Base-by-base conservation (phyloP, 202 grass and related monocot species). In the Zizania palustris region DNA sequence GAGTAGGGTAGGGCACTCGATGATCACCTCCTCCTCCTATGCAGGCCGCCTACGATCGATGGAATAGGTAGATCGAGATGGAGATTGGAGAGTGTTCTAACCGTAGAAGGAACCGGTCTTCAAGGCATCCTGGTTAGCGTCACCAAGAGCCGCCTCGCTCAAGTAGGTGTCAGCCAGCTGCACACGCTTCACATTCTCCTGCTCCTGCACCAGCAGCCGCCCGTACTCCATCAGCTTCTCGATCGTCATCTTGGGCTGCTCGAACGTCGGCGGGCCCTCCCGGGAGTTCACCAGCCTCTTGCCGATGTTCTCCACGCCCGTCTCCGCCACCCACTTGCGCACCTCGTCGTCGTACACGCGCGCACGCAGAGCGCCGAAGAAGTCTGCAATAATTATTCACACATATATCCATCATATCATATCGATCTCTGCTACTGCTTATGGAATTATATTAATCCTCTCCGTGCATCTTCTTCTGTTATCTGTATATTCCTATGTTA, bases 181-280 rank as follows among this genome's bases (percentile, higher is more conserved):
- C 78, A 97, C 93, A 1, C 93, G 72, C 85, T 97, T 97, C 14
- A 97, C 93, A 45, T 97, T 97, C 69, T 97, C 93, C 88, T 97
- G 90, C 73, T 93, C 88, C 43, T 42, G 21, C 58, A 97, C 93
- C 53, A 97, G 74, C 93, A 91, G 83, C 19, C 78, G 37, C 0
- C 93, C 93, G 34, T 97, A 97, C 81, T 89, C 90, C 57, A 97
- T 22, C 16, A 97, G 87, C 77, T 85, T 93, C 0, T 85, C 67
- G 5, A 97, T 53, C 12, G 77, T 91, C 88, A 97, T 93, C 67
- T 9, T 60, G 1, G 93, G 93, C 88, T 91, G 90, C 45, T 91
- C 67, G 63, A 97, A 93, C 45, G 44, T 79, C 1, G 93, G 90
- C 3, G 90, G 90, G 1, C 85, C 88, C 8, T 95, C 92, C 5